A percentile compares a stretch with the other conserved stretches of the same genome.
Evolutionary conservation across 345 rosid species (phyloP).

Genomic region (Acer campestre): DNA sequence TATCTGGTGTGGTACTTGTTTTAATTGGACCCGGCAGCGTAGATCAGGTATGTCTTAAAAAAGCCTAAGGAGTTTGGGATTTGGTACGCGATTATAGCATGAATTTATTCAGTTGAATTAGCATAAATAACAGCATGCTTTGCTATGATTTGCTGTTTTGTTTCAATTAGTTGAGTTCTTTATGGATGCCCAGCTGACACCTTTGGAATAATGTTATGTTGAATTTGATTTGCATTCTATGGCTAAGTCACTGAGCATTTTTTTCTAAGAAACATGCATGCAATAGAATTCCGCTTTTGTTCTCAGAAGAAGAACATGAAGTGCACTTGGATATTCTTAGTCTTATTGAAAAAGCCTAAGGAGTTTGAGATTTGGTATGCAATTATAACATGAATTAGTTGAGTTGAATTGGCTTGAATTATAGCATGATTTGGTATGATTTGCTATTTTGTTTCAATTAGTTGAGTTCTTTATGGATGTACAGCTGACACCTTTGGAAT

Average conservation of each 20-base stretch:
- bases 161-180: background rate
- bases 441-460: background rate
- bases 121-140: background rate
- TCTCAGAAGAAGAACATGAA: background rate
- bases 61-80: background rate
- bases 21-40: conserved; percentile 85
- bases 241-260: background rate
- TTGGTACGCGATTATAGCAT: background rate
- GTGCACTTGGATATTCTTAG: background rate
- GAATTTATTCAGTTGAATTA: background rate
- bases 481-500: background rate
- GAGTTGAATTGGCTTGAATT: too few relatives aligned
- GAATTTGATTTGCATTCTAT: background rate
- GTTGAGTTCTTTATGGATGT: background rate
- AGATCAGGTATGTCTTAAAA: conserved; percentile 59
- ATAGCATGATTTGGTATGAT: background rate
- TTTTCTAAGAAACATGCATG: background rate
- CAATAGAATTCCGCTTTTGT: background rate
- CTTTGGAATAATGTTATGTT: background rate
- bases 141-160: too few relatives aligned
- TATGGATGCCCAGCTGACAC: too few relatives aligned
- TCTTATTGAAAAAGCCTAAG: background rate
- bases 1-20: conserved; percentile 74
- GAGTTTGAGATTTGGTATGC: background rate
- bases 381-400: background rate